A percentile compares a stretch with the other conserved stretches of the same genome.
Conservation (phyloP, 345 rosid species). For the Arabis hirsuta region DNA sequence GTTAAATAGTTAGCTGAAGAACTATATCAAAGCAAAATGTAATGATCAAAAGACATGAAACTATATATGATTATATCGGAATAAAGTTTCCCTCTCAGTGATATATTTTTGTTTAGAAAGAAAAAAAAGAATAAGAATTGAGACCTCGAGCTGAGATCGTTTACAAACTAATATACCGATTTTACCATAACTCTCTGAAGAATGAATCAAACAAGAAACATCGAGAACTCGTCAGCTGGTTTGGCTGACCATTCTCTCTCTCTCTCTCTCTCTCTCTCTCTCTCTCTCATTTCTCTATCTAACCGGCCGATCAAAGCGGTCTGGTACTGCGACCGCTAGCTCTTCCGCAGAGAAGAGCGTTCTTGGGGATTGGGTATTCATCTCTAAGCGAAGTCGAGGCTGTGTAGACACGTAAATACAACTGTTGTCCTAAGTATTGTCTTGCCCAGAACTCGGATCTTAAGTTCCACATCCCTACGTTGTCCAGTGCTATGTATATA, state of each 20-base stretch:
- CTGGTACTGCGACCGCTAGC: constrained; percentile 78
- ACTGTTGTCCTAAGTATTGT: constrained; percentile 92
- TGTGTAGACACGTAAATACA: constrained; percentile 82
- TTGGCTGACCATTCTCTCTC: constrained; percentile 37
- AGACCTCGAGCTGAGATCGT: constrained; percentile 67
- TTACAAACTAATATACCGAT: constrained; percentile 31
- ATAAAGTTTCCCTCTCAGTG: constrained; percentile 10
- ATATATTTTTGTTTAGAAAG: not conserved
- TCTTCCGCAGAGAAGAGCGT: constrained; percentile 81
- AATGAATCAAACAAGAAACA: constrained; percentile 36
- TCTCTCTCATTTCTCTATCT: constrained; percentile 21
- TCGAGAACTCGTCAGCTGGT: constrained; percentile 22
- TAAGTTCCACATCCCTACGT: constrained; percentile 97
- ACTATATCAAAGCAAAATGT: not conserved
- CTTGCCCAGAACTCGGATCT: constrained; percentile 94
- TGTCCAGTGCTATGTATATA: constrained; percentile 81
- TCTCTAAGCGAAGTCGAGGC: constrained; percentile 80
- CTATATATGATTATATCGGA: constrained; percentile 8
- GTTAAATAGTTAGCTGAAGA: not conserved
- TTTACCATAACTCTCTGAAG: constrained; percentile 18
- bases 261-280: constrained; percentile 23
- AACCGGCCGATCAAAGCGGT: constrained; percentile 53
- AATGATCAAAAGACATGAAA: not conserved
- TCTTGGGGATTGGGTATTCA: constrained; percentile 86
- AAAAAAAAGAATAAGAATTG: constrained; percentile 47